Base-by-base conservation (phyloP, 2,329 filamentous ascomycete genomes). In the Fusarium oligoseptatum region DNA sequence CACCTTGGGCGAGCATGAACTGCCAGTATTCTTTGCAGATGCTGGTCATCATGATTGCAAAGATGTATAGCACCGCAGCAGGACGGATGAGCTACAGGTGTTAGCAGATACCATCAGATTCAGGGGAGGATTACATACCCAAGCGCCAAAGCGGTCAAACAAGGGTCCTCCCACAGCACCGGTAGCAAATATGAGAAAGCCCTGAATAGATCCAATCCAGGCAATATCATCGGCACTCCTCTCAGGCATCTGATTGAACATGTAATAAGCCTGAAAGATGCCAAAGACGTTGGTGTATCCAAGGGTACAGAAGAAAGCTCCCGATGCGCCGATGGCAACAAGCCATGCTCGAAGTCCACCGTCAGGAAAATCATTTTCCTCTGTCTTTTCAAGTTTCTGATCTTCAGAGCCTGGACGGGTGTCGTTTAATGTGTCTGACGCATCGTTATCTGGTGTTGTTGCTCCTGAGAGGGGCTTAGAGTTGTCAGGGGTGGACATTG, bases 1-100 rank as follows among this genome's bases (percentile, higher is more conserved):
- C 73, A 7, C 84, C 87, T 64, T 89, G 87, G 0, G 82, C 82
- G 14, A 89, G 84, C 80, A 89, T 85, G 76, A 88, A 82, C 22
- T 89, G 87, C 80, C 83, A 89, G 76, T 88, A 89, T 43, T 82
- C 68, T 9, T 77, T 82, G 78, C 85, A 87, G 22, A 74, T 55
- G 34, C 72, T 73, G 0, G 71, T 62, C 66, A 74, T 72, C 72
- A 74, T 74, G 20, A 72, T 68, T 7, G 67, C 57, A n/a, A 74
- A 74, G 5, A 74, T 34, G 36, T 74, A 74, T 4, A 66, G 36
- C 3, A 74, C 20, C 8, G 68, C 71, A 3, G 70, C 67, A 7
- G 72, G 72, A 29, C 70, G 70, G 20, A 74, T 52, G 2, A 74
- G 15, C 72, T 74, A 39, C 7, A 22, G 11, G 22, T 22, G 50